Percentiles rank a stretch among this genome's conserved stretches.
Evolutionary conservation across 2,329 filamentous ascomycete genomes (phyloP).

Genomic region (Capronia americana): DNA sequence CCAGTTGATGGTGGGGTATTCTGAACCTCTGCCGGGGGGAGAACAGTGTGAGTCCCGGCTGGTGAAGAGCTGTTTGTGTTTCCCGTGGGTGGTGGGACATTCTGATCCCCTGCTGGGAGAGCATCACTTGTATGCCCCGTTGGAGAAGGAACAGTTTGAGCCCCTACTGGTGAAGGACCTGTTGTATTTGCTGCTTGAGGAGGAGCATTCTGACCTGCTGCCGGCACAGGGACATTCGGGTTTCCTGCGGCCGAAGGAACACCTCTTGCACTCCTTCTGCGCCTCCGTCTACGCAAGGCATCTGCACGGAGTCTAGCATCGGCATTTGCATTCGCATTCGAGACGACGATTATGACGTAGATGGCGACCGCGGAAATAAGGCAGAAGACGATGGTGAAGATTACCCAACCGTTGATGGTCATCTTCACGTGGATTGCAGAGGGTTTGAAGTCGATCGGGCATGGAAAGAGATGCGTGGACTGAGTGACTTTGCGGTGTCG

Average conservation of each 20-base stretch:
- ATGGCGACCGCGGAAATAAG: background rate
- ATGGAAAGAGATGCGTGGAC: background rate
- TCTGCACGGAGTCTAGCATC: background rate
- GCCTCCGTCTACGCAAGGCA: background rate
- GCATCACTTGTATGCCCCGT: background rate
- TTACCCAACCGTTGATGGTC: constrained; percentile 3
- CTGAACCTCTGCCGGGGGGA: too few relatives aligned
- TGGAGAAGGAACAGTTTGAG: background rate
- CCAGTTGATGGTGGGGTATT: too few relatives aligned
- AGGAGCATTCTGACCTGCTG: background rate
- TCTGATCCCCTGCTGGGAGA: background rate
- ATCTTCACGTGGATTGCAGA: background rate
- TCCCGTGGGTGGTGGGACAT: background rate
- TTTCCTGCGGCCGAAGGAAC: background rate
- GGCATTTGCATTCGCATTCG: background rate
- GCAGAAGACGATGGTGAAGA: constrained; percentile 9
- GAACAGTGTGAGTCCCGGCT: background rate
- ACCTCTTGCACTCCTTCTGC: background rate
- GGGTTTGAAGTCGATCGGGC: background rate
- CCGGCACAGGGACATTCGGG: background rate
- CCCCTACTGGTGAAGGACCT: background rate
- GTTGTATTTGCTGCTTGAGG: background rate
- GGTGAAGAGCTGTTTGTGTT: background rate
- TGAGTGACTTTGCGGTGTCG: background rate
- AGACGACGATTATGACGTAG: background rate